Evolutionary conservation across 228 moss, liverwort and hornwort genomes (phyloP), one percentile per base, ranked within the genome.

Genomic region (Sphagnum fallax): DNA sequence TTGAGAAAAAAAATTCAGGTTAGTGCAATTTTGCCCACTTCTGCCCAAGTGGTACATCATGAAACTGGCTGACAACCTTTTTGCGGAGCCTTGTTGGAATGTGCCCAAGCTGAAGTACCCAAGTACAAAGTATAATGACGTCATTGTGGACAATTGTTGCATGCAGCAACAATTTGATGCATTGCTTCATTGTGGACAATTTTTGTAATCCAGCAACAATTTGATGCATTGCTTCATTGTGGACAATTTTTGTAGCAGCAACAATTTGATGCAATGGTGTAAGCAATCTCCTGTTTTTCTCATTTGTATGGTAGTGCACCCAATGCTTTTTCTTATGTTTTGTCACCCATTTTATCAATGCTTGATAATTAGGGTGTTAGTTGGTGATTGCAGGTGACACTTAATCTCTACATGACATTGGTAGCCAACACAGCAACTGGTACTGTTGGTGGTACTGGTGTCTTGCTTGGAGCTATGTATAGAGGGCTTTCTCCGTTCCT

Each of bases 131-230:
- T 98, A 94, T 77, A 94, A 85, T 18, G 94, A 98, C 80, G 94
- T 98, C 53, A 98, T 98, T 68, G 98, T 98, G 61, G 98, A 98
- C 69, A 98, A 98, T 65, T 98, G 98, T 81, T 98, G 98, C 86
- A 98, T 98, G 98, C 98, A 98, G 83, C 92, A 90, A 72, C 98
- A 98, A 76, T 98, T 98, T 81, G 98, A 98, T 73, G 98, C 94
- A 74, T 92, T 98, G 98, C 32, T 93, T 98, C 86, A 70, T 61
- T 72, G 66, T 0, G 11, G 8, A 10, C 10, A 5, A 50, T 7
- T 61, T 62, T 11, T 49, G 10, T 50, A 15, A 16, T n/a, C 0
- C 32, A 32, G 32, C 32, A 32, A 32, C 5, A 47, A 62, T 6
- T 16, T 6, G 6, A 16, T 47, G 16, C 16, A 32, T 92, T 98